phyloP scores from a whole-genome alignment of 805 yeast genomes.

The Starmera quercuum region DNA sequence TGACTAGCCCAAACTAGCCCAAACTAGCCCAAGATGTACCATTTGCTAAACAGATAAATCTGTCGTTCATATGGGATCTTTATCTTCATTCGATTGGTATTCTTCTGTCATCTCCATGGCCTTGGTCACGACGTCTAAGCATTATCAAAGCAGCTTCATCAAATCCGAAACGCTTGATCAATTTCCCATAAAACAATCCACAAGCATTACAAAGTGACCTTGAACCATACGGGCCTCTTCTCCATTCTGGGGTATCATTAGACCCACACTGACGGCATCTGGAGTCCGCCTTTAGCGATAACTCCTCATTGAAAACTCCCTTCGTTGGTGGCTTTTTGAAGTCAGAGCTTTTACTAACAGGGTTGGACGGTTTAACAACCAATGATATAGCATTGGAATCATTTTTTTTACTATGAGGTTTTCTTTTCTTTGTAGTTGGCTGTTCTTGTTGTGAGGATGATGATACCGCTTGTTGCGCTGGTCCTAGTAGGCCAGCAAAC shows the following conservation, averaged over 20 bases:
- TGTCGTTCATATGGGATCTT: no score
- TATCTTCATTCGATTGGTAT: constrained; percentile 13
- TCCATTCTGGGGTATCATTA: constrained; percentile 84
- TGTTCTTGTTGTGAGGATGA: no score
- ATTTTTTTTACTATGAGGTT: no score
- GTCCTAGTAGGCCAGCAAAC: no score
- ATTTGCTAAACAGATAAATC: no score
- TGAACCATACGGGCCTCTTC: constrained; percentile 81
- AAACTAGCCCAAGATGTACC: no score
- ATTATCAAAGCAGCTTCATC: constrained; percentile 20
- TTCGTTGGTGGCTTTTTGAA: constrained; percentile 1
- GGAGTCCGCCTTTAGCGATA: constrained; percentile 7
- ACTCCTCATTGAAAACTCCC: constrained; percentile 10
- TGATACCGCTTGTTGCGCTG: no score
- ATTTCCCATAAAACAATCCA: constrained; percentile 67
- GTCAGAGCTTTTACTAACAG: constrained; percentile 2
- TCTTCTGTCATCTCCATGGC: constrained; percentile 20
- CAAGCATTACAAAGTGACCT: constrained; percentile 88
- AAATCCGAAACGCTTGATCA: constrained; percentile 40
- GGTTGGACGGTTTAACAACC: constrained; percentile 15
- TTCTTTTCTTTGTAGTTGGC: no score
- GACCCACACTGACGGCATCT: constrained; percentile 67
- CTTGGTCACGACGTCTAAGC: constrained; percentile 15
- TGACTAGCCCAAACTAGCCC: no score
- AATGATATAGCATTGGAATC: constrained; percentile 6